phyloP scores from a whole-genome alignment of 306 rosid genomes.

The Cicer judaicum region DNA sequence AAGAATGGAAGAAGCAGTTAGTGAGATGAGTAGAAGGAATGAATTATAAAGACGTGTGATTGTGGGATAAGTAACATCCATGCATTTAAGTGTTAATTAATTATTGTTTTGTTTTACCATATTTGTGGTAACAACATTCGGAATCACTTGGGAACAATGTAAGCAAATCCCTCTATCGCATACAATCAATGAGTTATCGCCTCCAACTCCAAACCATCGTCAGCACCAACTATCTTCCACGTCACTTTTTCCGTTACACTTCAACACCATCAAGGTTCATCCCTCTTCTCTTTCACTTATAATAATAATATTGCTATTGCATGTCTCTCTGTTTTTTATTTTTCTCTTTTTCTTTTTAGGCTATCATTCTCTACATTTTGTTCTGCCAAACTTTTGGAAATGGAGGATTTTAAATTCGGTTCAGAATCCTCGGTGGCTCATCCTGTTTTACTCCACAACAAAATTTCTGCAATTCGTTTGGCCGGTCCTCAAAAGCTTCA shows the following conservation, averaged over 20 bases:
- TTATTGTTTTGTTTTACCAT: no score
- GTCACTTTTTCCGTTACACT: slow-evolving; percentile 35
- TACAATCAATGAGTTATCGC: slow-evolving; percentile 47
- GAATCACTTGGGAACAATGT: neutral
- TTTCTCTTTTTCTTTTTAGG: slow-evolving; percentile 37
- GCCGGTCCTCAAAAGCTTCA: slow-evolving; percentile 70
- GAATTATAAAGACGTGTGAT: no score
- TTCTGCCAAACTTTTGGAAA: slow-evolving; percentile 43
- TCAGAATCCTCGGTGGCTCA: slow-evolving; percentile 51
- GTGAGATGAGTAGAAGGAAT: no score
- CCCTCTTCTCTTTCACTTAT: neutral
- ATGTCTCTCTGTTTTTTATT: neutral
- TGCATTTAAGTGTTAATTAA: neutral
- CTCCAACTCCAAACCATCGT: slow-evolving; percentile 47
- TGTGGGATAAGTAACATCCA: neutral
- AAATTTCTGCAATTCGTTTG: slow-evolving; percentile 61
- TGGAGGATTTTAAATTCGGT: slow-evolving; percentile 47
- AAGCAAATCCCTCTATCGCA: neutral
- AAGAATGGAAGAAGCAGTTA: no score
- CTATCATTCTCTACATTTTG: slow-evolving; percentile 43
- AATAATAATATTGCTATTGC: neutral
- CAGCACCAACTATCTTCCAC: slow-evolving; percentile 22
- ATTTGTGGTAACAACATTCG: no score
- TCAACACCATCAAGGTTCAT: slow-evolving; percentile 41
- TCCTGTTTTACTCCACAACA: slow-evolving; percentile 50